phyloP scores from a whole-genome alignment of 2,329 filamentous ascomycete species.

The Raffaelea albimanens region DNA sequence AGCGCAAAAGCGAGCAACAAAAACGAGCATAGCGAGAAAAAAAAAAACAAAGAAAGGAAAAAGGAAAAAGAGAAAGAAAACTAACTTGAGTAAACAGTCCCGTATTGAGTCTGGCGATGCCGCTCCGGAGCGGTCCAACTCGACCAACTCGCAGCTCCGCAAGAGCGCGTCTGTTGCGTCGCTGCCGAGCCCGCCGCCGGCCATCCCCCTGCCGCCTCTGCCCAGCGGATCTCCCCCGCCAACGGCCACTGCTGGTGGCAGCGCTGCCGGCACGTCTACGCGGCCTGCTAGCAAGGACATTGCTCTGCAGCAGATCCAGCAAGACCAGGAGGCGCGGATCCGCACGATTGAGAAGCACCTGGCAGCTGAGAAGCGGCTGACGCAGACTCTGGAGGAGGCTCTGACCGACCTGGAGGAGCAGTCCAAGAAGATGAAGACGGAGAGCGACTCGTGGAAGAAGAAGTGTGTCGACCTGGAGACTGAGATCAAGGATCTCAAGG shows the following conservation, averaged over 20 bases:
- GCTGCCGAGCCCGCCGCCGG: slow-evolving; percentile 85
- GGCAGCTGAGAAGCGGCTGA: slow-evolving; percentile 91
- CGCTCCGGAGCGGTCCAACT: slow-evolving; percentile 47
- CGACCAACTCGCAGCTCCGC: slow-evolving; percentile 58
- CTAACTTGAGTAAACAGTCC: slow-evolving; percentile 29
- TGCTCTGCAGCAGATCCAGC: slow-evolving; percentile 66
- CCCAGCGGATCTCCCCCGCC: slow-evolving; percentile 49
- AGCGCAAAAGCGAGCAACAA: background rate
- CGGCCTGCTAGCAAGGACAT: slow-evolving; percentile 79
- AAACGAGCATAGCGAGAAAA: background rate
- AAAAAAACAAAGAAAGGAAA: background rate
- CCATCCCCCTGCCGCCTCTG: slow-evolving; percentile 89
- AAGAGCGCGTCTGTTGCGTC: slow-evolving; percentile 79
- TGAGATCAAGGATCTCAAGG: slow-evolving; percentile 59
- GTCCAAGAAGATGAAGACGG: slow-evolving; percentile 82
- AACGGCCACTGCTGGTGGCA: slow-evolving; percentile 21
- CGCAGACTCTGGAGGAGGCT: slow-evolving; percentile 88
- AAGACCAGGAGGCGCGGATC: slow-evolving; percentile 92
- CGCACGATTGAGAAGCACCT: slow-evolving; percentile 95
- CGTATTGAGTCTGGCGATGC: slow-evolving; percentile 42
- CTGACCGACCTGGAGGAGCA: slow-evolving; percentile 88
- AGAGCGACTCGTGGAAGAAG: slow-evolving; percentile 85
- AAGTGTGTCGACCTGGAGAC: slow-evolving; percentile 67
- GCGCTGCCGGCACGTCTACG: no score
- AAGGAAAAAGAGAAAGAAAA: background rate